Evolutionary conservation across 1,284 basidiomycete genomes (phyloP).

Genomic region (Cryptococcus sp.): DNA sequence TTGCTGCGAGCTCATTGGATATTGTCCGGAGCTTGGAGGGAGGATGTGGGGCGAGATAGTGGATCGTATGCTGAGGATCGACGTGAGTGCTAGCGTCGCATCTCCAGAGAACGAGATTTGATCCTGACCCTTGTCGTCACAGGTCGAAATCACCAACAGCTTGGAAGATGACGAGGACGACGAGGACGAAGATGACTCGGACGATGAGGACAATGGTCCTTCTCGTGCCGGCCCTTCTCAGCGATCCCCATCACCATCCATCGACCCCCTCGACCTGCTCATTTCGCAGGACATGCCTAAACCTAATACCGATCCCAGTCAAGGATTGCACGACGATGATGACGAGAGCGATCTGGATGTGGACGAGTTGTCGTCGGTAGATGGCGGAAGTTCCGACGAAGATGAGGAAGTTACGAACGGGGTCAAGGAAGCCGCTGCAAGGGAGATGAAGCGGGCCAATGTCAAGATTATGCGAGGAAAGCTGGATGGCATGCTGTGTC

Average conservation of each 20-base stretch:
- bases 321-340: conserved; percentile 63
- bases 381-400: conserved; percentile 62
- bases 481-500: conserved; percentile 81
- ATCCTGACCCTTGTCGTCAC: conserved; percentile 5
- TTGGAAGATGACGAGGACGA: conserved; percentile 85
- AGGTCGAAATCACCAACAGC: conserved; percentile 97
- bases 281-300: conserved; percentile 63
- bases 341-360: conserved; percentile 55
- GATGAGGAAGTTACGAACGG: conserved; percentile 58
- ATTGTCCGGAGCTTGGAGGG: conserved; percentile 86
- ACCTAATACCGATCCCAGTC: conserved; percentile 34
- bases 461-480: conserved; percentile 87
- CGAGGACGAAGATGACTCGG: conserved; percentile 60
- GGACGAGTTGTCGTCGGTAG: conserved; percentile 53
- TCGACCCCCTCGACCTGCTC: conserved; percentile 80
- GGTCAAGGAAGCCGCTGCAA: conserved; percentile 55
- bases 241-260: conserved; percentile 39
- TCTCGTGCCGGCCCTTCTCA: conserved; percentile 10
- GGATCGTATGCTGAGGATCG: conserved; percentile 90
- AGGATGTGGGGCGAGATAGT: conserved; percentile 82
- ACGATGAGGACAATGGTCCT: conserved; percentile 35
- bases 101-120: not conserved
- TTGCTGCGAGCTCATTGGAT: conserved; percentile 77
- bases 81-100: conserved; percentile 62
- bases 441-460: conserved; percentile 61